A percentile compares a stretch with the other conserved stretches of the same genome.
Conservation (phyloP, 2,329 filamentous ascomycete genomes). For the Penicillium griseofulvum region DNA sequence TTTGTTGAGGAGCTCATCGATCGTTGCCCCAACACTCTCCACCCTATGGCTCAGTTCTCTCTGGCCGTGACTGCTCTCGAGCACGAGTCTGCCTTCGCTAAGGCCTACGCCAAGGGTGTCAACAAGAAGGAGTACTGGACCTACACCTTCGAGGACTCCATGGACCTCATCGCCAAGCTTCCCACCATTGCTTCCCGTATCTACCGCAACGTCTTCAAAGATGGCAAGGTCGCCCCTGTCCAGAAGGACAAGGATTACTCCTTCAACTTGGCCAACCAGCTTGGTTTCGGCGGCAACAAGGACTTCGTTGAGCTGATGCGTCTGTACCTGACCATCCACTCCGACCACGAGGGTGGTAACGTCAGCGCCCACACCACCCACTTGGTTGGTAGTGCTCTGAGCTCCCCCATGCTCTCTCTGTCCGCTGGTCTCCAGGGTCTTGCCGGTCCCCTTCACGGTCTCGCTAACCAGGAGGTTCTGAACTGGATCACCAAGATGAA, state of each 20-base stretch:
- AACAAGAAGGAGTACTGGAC: slow-evolving; percentile 99
- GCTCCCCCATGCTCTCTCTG: slow-evolving; percentile 95
- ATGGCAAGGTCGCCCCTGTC: slow-evolving; percentile 92
- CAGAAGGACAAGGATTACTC: slow-evolving; percentile 99
- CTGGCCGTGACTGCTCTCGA: slow-evolving; percentile 96
- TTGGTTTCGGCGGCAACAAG: slow-evolving; percentile 89
- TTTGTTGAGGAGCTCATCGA: slow-evolving; percentile 99
- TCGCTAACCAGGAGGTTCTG: slow-evolving; percentile 99
- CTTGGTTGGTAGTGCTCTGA: slow-evolving; percentile 92
- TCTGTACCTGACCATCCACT: slow-evolving; percentile 99
- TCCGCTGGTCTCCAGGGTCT: slow-evolving; percentile 97
- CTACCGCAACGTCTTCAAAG: slow-evolving; percentile 99
- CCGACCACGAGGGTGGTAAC: slow-evolving; percentile 99
- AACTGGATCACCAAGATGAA: slow-evolving; percentile 99
- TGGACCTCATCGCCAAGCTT: slow-evolving; percentile 99
- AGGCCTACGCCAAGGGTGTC: slow-evolving; percentile 98
- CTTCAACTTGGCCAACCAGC: slow-evolving; percentile 99
- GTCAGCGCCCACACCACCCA: slow-evolving; percentile 98
- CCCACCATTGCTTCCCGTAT: slow-evolving; percentile 97
- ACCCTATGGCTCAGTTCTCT: slow-evolving; percentile 99
- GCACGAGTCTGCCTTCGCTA: slow-evolving; percentile 95
- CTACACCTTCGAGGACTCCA: slow-evolving; percentile 98
- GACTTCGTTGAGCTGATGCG: slow-evolving; percentile 99
- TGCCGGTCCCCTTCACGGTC: slow-evolving; percentile 94
- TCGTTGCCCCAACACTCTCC: slow-evolving; percentile 96